A percentile compares a stretch with the other conserved stretches of the same genome.
Conservation (phyloP, 495 filamentous ascomycete genomes). For the Pseudevernia furfuracea region DNA sequence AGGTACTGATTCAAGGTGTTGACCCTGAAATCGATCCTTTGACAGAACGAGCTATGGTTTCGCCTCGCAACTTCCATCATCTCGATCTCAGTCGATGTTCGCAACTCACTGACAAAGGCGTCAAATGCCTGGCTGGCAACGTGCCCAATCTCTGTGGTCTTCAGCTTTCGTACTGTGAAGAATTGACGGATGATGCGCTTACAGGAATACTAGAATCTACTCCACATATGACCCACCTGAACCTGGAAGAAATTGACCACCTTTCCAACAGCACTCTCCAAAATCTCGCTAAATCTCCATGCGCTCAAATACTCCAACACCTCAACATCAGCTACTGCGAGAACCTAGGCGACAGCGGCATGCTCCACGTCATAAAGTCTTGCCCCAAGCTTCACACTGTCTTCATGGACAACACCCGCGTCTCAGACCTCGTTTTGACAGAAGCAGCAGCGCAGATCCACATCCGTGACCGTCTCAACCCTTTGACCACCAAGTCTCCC, state of each 20-base stretch:
- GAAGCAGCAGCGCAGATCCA: constrained; percentile 75
- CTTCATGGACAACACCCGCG: constrained; percentile 89
- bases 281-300: constrained; percentile 66
- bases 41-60: constrained; percentile 65
- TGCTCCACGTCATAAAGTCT: constrained; percentile 72
- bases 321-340: constrained; percentile 89
- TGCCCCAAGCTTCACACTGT: constrained; percentile 62
- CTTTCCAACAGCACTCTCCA: constrained; percentile 68
- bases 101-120: constrained; percentile 59
- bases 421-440: constrained; percentile 78
- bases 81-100: constrained; percentile 76
- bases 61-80: constrained; percentile 72
- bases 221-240: constrained; percentile 73
- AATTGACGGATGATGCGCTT: constrained; percentile 66
- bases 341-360: constrained; percentile 70
- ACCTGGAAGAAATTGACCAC: constrained; percentile 75
- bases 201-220: constrained; percentile 64
- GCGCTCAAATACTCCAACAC: constrained; percentile 61
- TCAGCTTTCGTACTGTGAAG: constrained; percentile 63
- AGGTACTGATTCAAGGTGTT: constrained; percentile 62
- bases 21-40: constrained; percentile 71
- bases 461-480: constrained; percentile 47
- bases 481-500: constrained; percentile 31
- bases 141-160: constrained; percentile 77
- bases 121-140: constrained; percentile 60